Percentiles rank a stretch among this genome's conserved stretches.
These are phyloP conservation scores for Hyphopichia fennica DNA, from an alignment of 1,139 yeast genomes.

Conservation along the genomic window DNA sequence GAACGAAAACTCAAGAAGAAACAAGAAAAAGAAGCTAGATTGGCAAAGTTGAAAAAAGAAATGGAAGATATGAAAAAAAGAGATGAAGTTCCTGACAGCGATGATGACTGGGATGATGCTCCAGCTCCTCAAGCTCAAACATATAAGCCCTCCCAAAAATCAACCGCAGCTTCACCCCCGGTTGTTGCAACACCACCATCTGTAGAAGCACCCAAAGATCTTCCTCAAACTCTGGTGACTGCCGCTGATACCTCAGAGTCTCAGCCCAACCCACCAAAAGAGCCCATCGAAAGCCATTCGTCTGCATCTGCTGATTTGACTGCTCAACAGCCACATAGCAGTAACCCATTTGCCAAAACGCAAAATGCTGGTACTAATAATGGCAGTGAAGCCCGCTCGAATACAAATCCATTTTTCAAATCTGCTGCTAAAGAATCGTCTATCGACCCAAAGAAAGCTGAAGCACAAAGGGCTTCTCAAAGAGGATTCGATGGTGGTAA, in stretches of 20 bases:
- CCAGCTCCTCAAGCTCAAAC: slow-evolving; percentile 30
- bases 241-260: too few species aligned
- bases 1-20: slow-evolving; percentile 50
- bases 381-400: slow-evolving; percentile 9
- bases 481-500: slow-evolving; percentile 52
- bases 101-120: slow-evolving; percentile 32
- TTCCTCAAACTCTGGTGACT: too few species aligned
- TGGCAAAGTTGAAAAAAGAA: slow-evolving; percentile 61
- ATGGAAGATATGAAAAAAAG: slow-evolving; percentile 55
- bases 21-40: slow-evolving; percentile 56
- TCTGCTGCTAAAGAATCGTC: slow-evolving; percentile 22
- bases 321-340: slow-evolving; percentile 23
- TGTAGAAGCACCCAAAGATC: not conserved
- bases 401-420: slow-evolving; percentile 51
- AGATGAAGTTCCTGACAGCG: slow-evolving; percentile 26
- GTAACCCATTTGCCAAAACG: slow-evolving; percentile 40
- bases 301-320: too few species aligned
- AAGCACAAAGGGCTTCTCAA: slow-evolving; percentile 64
- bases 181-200: slow-evolving; percentile 6
- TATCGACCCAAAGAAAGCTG: slow-evolving; percentile 56
- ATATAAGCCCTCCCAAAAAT: slow-evolving; percentile 20
- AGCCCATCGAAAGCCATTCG: too few species aligned
- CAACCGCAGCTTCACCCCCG: not conserved
- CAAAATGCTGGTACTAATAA: slow-evolving; percentile 12
- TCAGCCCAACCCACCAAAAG: too few species aligned